Evolutionary conservation across 2,329 filamentous ascomycete species (phyloP).

Genomic region (Conoideocrella luteorostrata): DNA sequence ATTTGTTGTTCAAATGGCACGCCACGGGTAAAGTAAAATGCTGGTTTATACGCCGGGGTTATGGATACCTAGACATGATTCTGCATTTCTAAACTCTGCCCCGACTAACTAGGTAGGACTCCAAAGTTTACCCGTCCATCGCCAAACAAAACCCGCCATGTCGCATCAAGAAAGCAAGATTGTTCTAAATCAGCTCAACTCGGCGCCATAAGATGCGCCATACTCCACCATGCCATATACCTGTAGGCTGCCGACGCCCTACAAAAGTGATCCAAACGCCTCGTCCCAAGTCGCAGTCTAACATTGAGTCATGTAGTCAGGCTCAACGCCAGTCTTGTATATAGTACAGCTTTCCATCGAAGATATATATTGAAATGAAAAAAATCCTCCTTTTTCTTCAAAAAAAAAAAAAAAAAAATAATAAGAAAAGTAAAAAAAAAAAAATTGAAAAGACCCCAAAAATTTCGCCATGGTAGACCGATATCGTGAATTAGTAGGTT

Average conservation of each 20-base stretch:
- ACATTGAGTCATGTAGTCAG: neutral
- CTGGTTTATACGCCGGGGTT: neutral
- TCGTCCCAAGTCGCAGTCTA: slow-evolving; percentile 4
- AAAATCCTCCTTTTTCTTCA: no score
- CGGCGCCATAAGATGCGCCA: neutral
- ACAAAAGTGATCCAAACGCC: slow-evolving; percentile 10
- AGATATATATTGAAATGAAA: slow-evolving; percentile 2
- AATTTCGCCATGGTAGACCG: neutral
- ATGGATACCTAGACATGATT: neutral
- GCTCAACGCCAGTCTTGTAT: slow-evolving; percentile 1
- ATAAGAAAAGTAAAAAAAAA: no score
- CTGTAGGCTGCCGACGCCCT: slow-evolving; percentile 1
- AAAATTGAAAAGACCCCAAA: neutral
- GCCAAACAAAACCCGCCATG: no score
- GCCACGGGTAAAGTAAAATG: neutral
- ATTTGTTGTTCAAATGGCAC: no score
- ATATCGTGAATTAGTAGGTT: neutral
- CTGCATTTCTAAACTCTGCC: neutral
- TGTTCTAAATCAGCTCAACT: neutral
- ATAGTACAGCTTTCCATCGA: neutral
- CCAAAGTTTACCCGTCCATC: no score
- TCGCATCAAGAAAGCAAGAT: neutral
- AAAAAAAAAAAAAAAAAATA: neutral
- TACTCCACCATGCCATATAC: neutral
- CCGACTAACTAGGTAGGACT: no score